Conservation (phyloP, 441 rosid genomes). For the Biscutella laevigata region DNA sequence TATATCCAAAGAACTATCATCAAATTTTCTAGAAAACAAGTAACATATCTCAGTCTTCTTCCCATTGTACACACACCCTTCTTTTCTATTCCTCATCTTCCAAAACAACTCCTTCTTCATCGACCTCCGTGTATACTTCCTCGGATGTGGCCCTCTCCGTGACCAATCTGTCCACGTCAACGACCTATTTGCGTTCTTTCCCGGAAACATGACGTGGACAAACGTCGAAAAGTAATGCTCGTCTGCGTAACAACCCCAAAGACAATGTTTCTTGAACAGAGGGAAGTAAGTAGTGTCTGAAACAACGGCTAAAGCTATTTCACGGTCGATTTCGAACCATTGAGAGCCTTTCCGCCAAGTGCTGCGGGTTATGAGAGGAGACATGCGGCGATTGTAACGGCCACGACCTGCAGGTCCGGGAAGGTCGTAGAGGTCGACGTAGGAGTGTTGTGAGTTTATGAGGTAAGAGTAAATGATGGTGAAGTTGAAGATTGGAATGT, state of each 20-base stretch:
- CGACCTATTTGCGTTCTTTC: slow-evolving; percentile 38
- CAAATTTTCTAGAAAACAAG: slow-evolving; percentile 78
- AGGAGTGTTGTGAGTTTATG: slow-evolving; percentile 29
- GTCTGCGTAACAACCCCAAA: slow-evolving; percentile 40
- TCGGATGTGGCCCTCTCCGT: slow-evolving; percentile 60
- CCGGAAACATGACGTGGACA: slow-evolving; percentile 28
- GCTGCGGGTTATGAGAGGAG: slow-evolving; percentile 24
- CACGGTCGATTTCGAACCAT: slow-evolving; percentile 64
- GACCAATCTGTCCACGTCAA: slow-evolving; percentile 80
- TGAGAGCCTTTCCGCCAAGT: slow-evolving; percentile 86
- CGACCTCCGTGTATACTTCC: slow-evolving; percentile 22
- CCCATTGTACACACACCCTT: slow-evolving; percentile 42
- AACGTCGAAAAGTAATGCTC: slow-evolving; percentile 74
- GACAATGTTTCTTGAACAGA: slow-evolving; percentile 33
- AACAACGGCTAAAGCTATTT: slow-evolving; percentile 42
- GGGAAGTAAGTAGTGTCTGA: slow-evolving; percentile 41
- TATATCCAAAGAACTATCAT: slow-evolving; percentile 35
- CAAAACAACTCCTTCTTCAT: slow-evolving; percentile 32
- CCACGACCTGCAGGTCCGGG: slow-evolving; percentile 54
- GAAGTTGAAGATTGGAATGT: slow-evolving; percentile 75
- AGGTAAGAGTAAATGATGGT: slow-evolving; percentile 48
- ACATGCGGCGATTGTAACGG: slow-evolving; percentile 43
- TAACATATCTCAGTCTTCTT: slow-evolving; percentile 29
- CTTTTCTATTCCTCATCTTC: slow-evolving; percentile 32
- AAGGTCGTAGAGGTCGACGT: slow-evolving; percentile 39